A percentile compares a stretch with the other conserved stretches of the same genome.
Conservation (phyloP, 2,329 filamentous ascomycete genomes). For the Chalara sp. region DNA sequence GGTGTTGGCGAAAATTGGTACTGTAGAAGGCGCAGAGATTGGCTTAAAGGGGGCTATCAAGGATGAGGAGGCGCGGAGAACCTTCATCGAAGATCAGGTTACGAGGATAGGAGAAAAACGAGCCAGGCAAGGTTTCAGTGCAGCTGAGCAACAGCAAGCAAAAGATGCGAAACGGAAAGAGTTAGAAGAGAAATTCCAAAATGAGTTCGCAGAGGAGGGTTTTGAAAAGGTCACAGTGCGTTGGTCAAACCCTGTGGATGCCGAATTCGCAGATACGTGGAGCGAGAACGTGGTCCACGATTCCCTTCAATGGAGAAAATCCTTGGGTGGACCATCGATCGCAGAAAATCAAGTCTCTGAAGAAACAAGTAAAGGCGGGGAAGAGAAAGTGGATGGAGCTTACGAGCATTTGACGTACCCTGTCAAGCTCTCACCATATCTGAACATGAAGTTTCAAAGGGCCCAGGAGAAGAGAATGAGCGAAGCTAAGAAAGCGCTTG, state of each 20-base stretch:
- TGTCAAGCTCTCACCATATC: too few relatives aligned
- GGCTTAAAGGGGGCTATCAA: constrained; percentile 1
- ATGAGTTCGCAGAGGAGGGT: constrained; percentile 28
- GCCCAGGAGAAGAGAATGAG: too few relatives aligned
- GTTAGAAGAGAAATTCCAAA: constrained; percentile 33
- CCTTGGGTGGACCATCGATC: too few relatives aligned
- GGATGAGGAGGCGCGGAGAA: not conserved
- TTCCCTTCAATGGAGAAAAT: too few relatives aligned
- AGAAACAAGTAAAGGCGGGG: too few relatives aligned
- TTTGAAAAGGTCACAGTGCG: constrained; percentile 19
- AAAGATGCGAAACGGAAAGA: constrained; percentile 1
- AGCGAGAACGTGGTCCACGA: constrained; percentile 28
- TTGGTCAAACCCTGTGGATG: constrained; percentile 30
- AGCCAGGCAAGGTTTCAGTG: constrained; percentile 4
- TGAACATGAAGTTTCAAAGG: too few relatives aligned
- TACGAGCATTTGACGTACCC: too few relatives aligned
- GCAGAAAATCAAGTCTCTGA: too few relatives aligned
- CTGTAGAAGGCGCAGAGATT: constrained; percentile 2
- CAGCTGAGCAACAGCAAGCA: constrained; percentile 7
- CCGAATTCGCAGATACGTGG: constrained; percentile 31
- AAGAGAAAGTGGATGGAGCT: too few relatives aligned
- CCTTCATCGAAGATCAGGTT: not conserved
- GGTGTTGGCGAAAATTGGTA: constrained; percentile 6
- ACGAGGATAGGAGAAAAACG: not conserved
- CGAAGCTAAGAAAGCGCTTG: too few relatives aligned